Conservation (phyloP, 208 protist species). For the Trypanosoma avium region DNA sequence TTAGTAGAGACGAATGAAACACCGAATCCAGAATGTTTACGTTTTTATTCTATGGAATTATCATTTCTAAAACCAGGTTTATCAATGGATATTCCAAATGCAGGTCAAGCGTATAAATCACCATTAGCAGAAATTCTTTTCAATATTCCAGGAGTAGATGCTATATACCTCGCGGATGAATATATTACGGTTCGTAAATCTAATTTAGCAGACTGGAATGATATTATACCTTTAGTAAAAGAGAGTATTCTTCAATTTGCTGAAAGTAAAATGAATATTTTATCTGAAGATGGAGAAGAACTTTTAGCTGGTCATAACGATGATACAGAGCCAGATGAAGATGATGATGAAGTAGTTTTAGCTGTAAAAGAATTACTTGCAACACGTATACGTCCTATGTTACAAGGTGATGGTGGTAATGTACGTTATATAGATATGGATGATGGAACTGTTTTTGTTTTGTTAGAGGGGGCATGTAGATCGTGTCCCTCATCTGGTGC, state of each 20-base stretch:
- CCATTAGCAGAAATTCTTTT: conserved; percentile 74
- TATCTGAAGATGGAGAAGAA: conserved; percentile 69
- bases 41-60: conserved; percentile 87
- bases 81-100: conserved; percentile 72
- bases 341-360: conserved; percentile 91
- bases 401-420: conserved; percentile 90
- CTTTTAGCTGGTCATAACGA: conserved; percentile 69
- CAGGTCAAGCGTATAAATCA: conserved; percentile 67
- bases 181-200: conserved; percentile 78
- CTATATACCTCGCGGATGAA: conserved; percentile 78
- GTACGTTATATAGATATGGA: conserved; percentile 92
- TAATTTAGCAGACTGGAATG: conserved; percentile 51
- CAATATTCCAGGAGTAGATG: conserved; percentile 61
- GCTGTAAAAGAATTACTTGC: conserved; percentile 92
- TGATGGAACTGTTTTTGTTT: conserved; percentile 86
- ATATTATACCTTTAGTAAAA: conserved; percentile 46
- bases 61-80: conserved; percentile 79
- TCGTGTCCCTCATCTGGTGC: conserved; percentile 86
- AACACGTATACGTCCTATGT: conserved; percentile 86
- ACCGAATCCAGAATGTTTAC: conserved; percentile 82
- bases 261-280: conserved; percentile 63
- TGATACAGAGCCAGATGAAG: conserved; percentile 86
- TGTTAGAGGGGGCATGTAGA: conserved; percentile 88
- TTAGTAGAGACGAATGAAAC: conserved; percentile 82
- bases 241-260: conserved; percentile 75